Base-by-base conservation (phyloP, 2,329 filamentous ascomycete species). In the Ophiostoma angusticollis region DNA sequence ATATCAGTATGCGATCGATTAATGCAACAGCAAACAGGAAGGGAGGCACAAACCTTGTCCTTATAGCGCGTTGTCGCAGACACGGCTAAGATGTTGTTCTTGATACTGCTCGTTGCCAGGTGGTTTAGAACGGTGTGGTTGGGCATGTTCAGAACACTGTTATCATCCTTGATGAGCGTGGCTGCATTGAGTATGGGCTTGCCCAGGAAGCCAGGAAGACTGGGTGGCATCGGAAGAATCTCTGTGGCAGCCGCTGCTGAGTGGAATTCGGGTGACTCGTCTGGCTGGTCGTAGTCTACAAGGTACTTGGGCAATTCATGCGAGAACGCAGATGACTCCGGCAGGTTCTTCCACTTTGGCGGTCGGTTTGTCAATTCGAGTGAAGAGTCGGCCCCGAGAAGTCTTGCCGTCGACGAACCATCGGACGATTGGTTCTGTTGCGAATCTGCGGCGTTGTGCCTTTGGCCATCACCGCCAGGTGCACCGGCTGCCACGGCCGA, bases 61-160 rank as follows among this genome's bases (percentile, higher is more conserved):
- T 86, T 93, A 59, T 96, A 98, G 58, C 91, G 74, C n/a, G 91
- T 98, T 5, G 91, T 98, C 12, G 85, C 89, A 53, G 87, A 95
- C 6, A 93, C 93, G 24, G 91, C 91, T 47, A 98, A 68, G 19
- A 96, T 84, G 46, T 89, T 87, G 50, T 94, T 86, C 65, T 94
- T 95, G 60, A 98, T 98, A 58, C 87, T 95, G 60, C 89, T 96
- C 3, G 91, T 98, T 35, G 89, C 89, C 50, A 98, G 66, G 58
- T 98, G 91, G 50, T 98, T 98, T 46, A 98, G 65, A 23, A 96
- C 85, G 0, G 91, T 95, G 54, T 98, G 89, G 53, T 96, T 98
- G 12, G 91, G 91, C 72, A 95, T 89, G 49, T 85, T 91, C 47
- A 98, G 65, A 45, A 98, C 91, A 61, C 87, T 95, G 59, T 89